Conservation (phyloP, 148 eudicot genomes). For the Chenopodium suecicum region DNA sequence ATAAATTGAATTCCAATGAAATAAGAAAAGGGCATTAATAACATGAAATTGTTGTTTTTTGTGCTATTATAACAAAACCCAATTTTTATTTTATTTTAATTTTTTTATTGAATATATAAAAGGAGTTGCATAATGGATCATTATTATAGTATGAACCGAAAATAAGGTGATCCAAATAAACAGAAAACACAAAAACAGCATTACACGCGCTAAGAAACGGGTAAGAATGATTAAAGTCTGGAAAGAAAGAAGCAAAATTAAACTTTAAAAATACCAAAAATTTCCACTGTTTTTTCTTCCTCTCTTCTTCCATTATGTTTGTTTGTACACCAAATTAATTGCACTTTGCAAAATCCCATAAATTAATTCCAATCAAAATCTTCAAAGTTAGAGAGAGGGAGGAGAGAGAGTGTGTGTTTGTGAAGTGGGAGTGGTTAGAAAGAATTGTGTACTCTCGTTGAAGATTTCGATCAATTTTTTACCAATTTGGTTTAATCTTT, state of each 20-base stretch:
- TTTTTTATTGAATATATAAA: no score
- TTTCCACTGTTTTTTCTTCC: background rate
- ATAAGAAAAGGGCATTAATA: no score
- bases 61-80: no score
- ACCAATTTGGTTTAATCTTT: no score
- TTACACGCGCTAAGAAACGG: background rate
- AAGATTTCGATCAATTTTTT: background rate
- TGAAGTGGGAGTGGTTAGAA: background rate
- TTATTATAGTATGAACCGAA: no score
- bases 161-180: no score
- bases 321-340: background rate
- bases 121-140: no score
- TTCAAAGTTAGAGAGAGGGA: background rate
- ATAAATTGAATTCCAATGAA: no score
- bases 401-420: background rate
- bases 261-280: constrained; percentile 5
- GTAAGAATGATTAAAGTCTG: background rate
- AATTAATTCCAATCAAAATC: background rate
- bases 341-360: background rate
- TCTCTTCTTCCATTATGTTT: background rate
- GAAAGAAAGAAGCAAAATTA: constrained; percentile 5
- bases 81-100: no score
- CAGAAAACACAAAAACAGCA: background rate
- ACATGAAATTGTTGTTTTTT: no score
- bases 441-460: background rate